Percentiles rank a stretch among this genome's conserved stretches.
phyloP scores from a whole-genome alignment of 805 yeast genomes.

The Nakazawaea anatomiae region DNA sequence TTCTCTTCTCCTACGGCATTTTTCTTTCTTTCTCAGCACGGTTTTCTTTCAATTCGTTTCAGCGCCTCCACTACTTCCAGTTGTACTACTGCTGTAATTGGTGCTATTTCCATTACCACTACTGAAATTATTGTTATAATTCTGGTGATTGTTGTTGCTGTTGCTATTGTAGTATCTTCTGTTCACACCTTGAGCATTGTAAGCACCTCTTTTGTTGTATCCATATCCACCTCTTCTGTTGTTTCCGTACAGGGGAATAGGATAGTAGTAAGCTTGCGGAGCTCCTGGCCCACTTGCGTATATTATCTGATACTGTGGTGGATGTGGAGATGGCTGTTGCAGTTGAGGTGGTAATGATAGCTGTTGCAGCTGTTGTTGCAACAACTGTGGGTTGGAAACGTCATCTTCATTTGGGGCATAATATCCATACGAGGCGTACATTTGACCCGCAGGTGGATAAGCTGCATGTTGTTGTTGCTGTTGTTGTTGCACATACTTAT shows the following conservation, averaged over 20 bases:
- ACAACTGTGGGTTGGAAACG: neutral
- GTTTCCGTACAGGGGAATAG: neutral
- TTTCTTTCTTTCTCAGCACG: neutral
- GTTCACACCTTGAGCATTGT: neutral
- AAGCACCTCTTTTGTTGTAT: conserved; percentile 4
- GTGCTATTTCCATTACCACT: neutral
- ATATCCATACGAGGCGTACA: conserved; percentile 4
- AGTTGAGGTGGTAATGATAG: neutral
- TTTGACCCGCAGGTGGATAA: neutral
- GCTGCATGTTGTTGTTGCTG: neutral
- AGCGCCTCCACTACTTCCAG: neutral
- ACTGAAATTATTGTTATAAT: neutral
- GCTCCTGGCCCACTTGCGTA: conserved; percentile 1
- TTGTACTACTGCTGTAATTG: neutral
- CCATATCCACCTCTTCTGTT: conserved; percentile 4
- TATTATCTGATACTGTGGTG: conserved; percentile 4
- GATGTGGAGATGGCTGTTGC: neutral
- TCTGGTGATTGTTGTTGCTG: neutral
- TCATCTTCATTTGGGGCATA: conserved; percentile 2
- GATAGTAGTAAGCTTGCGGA: conserved; percentile 8
- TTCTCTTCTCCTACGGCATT: neutral
- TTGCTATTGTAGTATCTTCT: conserved; percentile 1
- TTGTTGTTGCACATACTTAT: neutral
- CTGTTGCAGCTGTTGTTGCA: conserved; percentile 2
- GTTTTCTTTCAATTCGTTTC: neutral